Evolutionary conservation across 1,139 yeast genomes (phyloP), one percentile per base, ranked within the genome.

Genomic region (Protomyces gravidus): DNA sequence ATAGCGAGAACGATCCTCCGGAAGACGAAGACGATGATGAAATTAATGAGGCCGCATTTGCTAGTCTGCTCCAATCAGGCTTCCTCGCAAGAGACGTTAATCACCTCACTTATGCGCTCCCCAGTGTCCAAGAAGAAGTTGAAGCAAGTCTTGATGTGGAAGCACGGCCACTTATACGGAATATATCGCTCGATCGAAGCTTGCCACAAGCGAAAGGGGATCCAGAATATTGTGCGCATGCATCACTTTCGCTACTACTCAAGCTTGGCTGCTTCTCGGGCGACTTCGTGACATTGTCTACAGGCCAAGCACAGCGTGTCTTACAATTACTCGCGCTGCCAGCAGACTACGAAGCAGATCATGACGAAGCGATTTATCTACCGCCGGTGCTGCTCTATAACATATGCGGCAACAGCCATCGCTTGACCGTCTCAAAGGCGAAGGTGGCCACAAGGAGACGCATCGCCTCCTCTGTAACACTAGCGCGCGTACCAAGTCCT

Each of bases 401-500:
- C 65, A 67, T 84, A 0, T 65, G 73, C 26, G 76, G 77, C 0
- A 30, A 63, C 0, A 61, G 63, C 1, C 71, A 80, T 0, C 66
- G 62, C 2, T 68, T 81, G 3, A 61, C 59, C 15, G 62, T 65
- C 3, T 25, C 61, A 11, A 50, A 50, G 40, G 23, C 67, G 65
- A 45, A 47, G 52, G 51, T 59, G 53, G 33, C 25, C 28, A 15
- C 39, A 39, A 45, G 32, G 30, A 40, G 50, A 36, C 52, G 50
- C 21, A 50, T 33, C 28, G 50, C 48, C 63, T 53, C 56, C 48
- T 65, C 74, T 30, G 83, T 80, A 23, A 81, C 87, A 11, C 77
- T 88, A 57, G 77, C 94, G 4, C 75, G 95, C 66, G 76, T 85
- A 2, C 80, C 89, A 5, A 81, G 95, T 0, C 88, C 88, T 1